Conservation (phyloP, 75 land plant species). For the Selaginella moellendorffii region DNA sequence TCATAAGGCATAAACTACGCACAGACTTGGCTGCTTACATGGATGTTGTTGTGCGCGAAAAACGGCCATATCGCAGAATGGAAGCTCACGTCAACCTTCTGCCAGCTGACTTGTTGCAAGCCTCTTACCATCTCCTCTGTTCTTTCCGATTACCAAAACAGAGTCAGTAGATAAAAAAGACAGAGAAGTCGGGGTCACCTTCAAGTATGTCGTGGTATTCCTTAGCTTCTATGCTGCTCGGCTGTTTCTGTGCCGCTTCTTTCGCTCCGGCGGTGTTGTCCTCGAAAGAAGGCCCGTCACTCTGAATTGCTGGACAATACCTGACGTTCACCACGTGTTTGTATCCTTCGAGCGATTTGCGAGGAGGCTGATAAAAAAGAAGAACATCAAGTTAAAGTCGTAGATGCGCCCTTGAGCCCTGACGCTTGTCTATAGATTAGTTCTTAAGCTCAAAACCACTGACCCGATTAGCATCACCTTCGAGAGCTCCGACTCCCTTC, state of each 20-base stretch:
- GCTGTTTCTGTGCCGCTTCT: constrained; percentile 60
- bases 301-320: constrained; percentile 58
- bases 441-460: neutral
- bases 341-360: constrained; percentile 64
- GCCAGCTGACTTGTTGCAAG: constrained; percentile 76
- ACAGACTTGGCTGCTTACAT: constrained; percentile 33
- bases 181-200: constrained; percentile 30
- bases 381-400: neutral
- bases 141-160: too few species aligned
- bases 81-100: constrained; percentile 93
- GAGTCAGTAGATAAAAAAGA: constrained; percentile 6
- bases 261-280: constrained; percentile 68
- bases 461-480: constrained; percentile 34
- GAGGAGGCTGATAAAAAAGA: constrained; percentile 44
- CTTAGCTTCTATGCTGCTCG: constrained; percentile 33
- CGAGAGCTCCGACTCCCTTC: constrained; percentile 70
- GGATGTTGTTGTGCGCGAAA: constrained; percentile 79
- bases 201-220: constrained; percentile 75
- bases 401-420: too few species aligned
- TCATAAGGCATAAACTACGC: neutral
- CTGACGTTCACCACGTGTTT: constrained; percentile 79
- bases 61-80: constrained; percentile 85
- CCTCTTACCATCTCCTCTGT: constrained; percentile 98
- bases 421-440: neutral
- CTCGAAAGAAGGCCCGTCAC: constrained; percentile 46